Evolutionary conservation across 495 filamentous ascomycete species (phyloP).

Genomic region (Hamigera avellanea): DNA sequence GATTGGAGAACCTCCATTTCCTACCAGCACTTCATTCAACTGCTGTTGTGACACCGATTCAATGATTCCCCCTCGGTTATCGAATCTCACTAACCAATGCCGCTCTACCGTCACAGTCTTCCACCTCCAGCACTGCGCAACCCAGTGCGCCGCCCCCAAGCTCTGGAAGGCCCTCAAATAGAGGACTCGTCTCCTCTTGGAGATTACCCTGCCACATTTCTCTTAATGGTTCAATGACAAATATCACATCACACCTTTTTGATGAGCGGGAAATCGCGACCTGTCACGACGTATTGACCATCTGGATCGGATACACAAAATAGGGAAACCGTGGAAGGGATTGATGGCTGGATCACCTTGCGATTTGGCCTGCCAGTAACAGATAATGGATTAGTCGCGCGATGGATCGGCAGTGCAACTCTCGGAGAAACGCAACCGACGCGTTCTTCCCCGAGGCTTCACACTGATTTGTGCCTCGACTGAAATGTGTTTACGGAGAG

Average conservation of each 20-base stretch:
- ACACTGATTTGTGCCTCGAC: conserved; percentile 6
- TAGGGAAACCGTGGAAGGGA: conserved; percentile 1
- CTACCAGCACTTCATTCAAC: not conserved
- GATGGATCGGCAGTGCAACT: no score
- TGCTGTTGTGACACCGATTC: not conserved
- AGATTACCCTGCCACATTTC: conserved; percentile 9
- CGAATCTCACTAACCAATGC: conserved; percentile 6
- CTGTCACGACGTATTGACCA: conserved; percentile 2
- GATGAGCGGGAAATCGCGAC: not conserved
- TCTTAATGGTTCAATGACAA: conserved; percentile 12
- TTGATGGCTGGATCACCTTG: no score
- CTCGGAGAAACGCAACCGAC: not conserved
- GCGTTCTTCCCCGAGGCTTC: conserved; percentile 1
- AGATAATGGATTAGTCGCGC: no score
- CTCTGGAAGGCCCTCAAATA: conserved; percentile 87
- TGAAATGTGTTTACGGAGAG: conserved; percentile 4
- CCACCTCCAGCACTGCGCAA: conserved; percentile 92
- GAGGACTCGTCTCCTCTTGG: conserved; percentile 17
- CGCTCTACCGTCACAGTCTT: conserved; percentile 65
- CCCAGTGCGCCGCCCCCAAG: conserved; percentile 86
- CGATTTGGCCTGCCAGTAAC: no score
- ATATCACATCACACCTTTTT: not conserved
- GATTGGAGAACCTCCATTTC: no score
- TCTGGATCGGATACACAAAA: not conserved
- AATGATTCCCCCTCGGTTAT: no score